These are phyloP conservation scores for Phytophthora rubi DNA, from an alignment of 352 stramenopile species.

Conservation along the genomic window DNA sequence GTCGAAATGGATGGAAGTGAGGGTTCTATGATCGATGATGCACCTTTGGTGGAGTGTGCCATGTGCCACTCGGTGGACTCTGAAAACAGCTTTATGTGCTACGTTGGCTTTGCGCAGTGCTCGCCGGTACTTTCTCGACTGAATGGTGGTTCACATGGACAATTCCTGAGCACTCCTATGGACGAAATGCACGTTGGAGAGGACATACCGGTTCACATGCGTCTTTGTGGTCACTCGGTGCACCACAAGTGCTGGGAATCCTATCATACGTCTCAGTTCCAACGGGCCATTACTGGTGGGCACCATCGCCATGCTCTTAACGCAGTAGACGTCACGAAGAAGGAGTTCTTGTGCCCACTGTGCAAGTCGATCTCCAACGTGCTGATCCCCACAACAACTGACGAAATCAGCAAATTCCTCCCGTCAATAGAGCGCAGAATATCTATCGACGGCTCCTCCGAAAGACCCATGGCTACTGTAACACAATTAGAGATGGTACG, in stretches of 20 bases:
- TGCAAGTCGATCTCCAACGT: constrained; percentile 99
- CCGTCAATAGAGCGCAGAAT: constrained; percentile 27
- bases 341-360: constrained; percentile 96
- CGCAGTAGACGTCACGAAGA: constrained; percentile 96
- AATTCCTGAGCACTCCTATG: constrained; percentile 76
- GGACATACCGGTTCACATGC: constrained; percentile 82
- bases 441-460: constrained; percentile 23
- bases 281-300: constrained; percentile 92
- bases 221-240: constrained; percentile 94
- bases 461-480: constrained; percentile 18
- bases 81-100: constrained; percentile 87
- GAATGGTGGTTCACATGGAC: constrained; percentile 60
- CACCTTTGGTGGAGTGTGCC: constrained; percentile 64
- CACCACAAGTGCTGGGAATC: constrained; percentile 96
- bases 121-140: constrained; percentile 75
- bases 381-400: constrained; percentile 88
- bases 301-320: constrained; percentile 93
- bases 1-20: constrained; percentile 41
- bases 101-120: constrained; percentile 86
- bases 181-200: constrained; percentile 88
- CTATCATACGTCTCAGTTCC: constrained; percentile 95
- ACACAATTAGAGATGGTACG: constrained; percentile 45
- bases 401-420: constrained; percentile 54
- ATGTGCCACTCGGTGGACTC: constrained; percentile 88
- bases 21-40: constrained; percentile 55